These are phyloP conservation scores for Brasilioporus rufonigricans DNA, from an alignment of 768 basidiomycete genomes.

Conservation along the genomic window DNA sequence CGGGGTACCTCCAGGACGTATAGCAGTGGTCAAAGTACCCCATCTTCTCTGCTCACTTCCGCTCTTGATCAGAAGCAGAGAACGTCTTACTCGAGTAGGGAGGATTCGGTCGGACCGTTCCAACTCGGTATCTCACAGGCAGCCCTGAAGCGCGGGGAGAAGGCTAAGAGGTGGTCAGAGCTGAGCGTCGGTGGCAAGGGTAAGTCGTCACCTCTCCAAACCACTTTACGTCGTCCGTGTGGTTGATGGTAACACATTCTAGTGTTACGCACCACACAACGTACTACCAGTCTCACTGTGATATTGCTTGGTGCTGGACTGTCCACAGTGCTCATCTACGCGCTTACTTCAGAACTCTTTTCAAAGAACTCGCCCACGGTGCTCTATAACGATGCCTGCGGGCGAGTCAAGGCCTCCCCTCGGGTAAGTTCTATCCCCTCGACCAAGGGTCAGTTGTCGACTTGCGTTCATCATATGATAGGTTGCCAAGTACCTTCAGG, in stretches of 20 bases:
- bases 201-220: constrained; percentile 27
- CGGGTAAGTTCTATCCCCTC: constrained; percentile 33
- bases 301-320: constrained; percentile 78
- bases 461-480: constrained; percentile 31
- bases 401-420: constrained; percentile 46
- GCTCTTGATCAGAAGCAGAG: constrained; percentile 60
- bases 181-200: constrained; percentile 76
- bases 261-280: constrained; percentile 40
- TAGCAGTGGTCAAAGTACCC: constrained; percentile 46
- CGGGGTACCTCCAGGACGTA: constrained; percentile 33
- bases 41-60: constrained; percentile 57
- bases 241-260: background rate
- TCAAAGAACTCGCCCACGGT: constrained; percentile 88
- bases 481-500: constrained; percentile 68
- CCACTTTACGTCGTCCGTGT: background rate
- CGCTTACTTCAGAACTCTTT: constrained; percentile 79
- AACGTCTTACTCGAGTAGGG: constrained; percentile 34
- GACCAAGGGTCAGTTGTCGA: background rate
- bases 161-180: constrained; percentile 76
- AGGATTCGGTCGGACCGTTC: constrained; percentile 75
- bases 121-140: constrained; percentile 66
- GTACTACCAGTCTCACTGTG: constrained; percentile 51
- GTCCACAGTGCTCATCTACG: constrained; percentile 70
- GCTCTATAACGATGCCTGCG: constrained; percentile 61
- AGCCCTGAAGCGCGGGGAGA: constrained; percentile 50